A percentile compares a stretch with the other conserved stretches of the same genome.
Evolutionary conservation across 2,329 filamentous ascomycete genomes (phyloP).

Genomic region (Ophiostoma tasmaniense): DNA sequence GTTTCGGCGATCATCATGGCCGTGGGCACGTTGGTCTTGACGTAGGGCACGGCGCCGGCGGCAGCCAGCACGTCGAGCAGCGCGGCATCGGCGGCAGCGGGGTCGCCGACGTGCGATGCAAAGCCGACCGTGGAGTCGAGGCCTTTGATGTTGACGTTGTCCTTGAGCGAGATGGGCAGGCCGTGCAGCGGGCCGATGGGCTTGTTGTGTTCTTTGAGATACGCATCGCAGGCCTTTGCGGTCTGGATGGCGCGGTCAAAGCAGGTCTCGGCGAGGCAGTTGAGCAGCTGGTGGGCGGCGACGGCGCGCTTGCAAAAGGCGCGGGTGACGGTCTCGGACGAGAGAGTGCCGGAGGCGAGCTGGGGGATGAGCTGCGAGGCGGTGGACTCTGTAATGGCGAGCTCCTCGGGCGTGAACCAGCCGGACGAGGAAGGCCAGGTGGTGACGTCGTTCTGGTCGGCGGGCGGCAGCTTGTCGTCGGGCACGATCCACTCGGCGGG

Average conservation of each 20-base stretch:
- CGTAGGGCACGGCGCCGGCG: constrained; percentile 46
- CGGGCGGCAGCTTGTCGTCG: constrained; percentile 42
- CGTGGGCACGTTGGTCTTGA: constrained; percentile 51
- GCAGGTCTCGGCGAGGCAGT: constrained; percentile 44
- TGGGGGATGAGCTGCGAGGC: constrained; percentile 29
- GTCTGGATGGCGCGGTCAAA: constrained; percentile 44
- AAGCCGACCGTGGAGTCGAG: constrained; percentile 58
- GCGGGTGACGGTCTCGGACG: constrained; percentile 28
- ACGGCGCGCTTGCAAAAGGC: constrained; percentile 34
- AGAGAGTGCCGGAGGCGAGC: constrained; percentile 32
- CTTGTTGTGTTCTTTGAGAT: constrained; percentile 39
- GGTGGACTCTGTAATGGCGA: constrained; percentile 30
- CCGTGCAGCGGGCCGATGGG: constrained; percentile 56
- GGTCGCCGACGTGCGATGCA: constrained; percentile 50
- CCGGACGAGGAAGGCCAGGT: constrained; percentile 47
- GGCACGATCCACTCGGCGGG: constrained; percentile 52
- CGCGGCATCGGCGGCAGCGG: constrained; percentile 37
- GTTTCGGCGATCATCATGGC: constrained; percentile 61
- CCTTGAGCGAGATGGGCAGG: constrained; percentile 59
- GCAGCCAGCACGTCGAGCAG: constrained; percentile 35
- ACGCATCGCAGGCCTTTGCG: constrained; percentile 42
- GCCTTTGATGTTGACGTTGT: constrained; percentile 57
- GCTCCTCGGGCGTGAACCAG: constrained; percentile 45
- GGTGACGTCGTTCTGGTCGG: constrained; percentile 47
- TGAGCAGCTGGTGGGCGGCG: constrained; percentile 35